Base-by-base conservation (phyloP, 2,329 filamentous ascomycete genomes). In the Colletotrichum musae region DNA sequence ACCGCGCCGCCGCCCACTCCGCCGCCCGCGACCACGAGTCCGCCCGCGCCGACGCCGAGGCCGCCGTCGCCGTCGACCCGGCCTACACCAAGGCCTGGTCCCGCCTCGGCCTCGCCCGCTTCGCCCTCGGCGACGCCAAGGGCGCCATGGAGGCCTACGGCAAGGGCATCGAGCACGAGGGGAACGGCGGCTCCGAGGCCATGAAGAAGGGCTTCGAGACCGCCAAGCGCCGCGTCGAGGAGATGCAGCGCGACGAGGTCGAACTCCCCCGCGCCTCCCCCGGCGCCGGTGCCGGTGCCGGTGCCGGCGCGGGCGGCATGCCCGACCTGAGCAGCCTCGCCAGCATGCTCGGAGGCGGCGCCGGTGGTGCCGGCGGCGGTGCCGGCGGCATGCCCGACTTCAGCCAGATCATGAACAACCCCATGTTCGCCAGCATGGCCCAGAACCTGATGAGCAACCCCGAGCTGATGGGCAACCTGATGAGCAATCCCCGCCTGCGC, bases 151-250 rank as follows among this genome's bases (percentile, higher is more conserved):
- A 98, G 76, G 96, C 96, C 18, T 99, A 99, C 83, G 85, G 92
- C 81, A 89, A 93, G 80, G 96, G 96, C 61, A 98, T 99, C 78
- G 93, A 97, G 79, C 89, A 94, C 72, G 96, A 99, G 82, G 95
- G 96, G 59, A 96, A 91, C 77, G 96, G 96, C 62, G 96, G 96
- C 71, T 97, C 93, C 74, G 95, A 98, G 16, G 94, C 95, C 70
- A 98, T 98, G 96, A 95, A 94, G 87, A 97, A 95, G 84, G 96
- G 96, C 21, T 96, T 89, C 78, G 95, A 98, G 88, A 98, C 96
- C 16, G 95, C 95, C 61, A 96, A 93, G 87, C 91, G 90, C 76
- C 90, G 93, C 76, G 92, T 97, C 53, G 94, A 95, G 72, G 94
- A 97, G 81, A 89, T 95, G 76, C 90, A 89, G 72, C 84, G 80